A percentile compares a stretch with the other conserved stretches of the same genome.
These are phyloP conservation scores for Tetraselmis striata DNA, from an alignment of 139 green algal species.

Conservation along the genomic window DNA sequence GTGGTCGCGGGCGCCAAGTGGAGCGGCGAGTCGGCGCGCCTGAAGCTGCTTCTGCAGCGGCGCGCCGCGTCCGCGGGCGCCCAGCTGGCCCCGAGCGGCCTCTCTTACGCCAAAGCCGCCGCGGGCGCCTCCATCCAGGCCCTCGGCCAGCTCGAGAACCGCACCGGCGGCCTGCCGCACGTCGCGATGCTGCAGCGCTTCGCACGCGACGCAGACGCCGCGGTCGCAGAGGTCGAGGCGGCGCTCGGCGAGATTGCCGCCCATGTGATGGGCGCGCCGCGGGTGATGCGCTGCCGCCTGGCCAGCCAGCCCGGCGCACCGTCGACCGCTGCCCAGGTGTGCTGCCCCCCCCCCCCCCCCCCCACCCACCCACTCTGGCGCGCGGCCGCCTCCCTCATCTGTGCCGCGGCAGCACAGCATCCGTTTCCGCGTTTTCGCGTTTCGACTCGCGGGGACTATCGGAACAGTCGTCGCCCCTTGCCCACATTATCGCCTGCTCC, in stretches of 20 bases:
- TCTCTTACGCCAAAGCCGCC: conserved; percentile 10
- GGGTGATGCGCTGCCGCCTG: conserved; percentile 17
- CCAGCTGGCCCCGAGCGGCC: background rate
- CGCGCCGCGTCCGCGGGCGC: background rate
- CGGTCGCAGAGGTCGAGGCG: conserved; percentile 6
- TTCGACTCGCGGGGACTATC: too few species aligned
- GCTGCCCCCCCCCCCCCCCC: too few species aligned
- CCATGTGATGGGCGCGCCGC: background rate
- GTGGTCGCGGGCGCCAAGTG: conserved; percentile 2
- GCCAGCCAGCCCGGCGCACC: background rate
- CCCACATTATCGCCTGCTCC: too few species aligned
- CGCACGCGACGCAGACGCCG: background rate
- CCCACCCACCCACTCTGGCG: too few species aligned
- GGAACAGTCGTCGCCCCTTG: too few species aligned
- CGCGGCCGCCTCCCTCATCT: too few species aligned
- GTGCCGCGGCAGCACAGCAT: too few species aligned
- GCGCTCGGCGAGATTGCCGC: conserved; percentile 10
- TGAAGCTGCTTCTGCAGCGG: conserved; percentile 2
- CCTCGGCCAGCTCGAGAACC: conserved; percentile 4
- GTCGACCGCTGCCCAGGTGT: background rate
- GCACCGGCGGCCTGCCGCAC: conserved; percentile 5
- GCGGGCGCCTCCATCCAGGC: background rate
- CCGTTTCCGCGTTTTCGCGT: too few species aligned
- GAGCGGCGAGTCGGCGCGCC: conserved; percentile 10
- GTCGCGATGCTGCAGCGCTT: conserved; percentile 9